A percentile compares a stretch with the other conserved stretches of the same genome.
phyloP scores from a whole-genome alignment of 2,329 filamentous ascomycete genomes.

The Fusarium nematophilum region DNA sequence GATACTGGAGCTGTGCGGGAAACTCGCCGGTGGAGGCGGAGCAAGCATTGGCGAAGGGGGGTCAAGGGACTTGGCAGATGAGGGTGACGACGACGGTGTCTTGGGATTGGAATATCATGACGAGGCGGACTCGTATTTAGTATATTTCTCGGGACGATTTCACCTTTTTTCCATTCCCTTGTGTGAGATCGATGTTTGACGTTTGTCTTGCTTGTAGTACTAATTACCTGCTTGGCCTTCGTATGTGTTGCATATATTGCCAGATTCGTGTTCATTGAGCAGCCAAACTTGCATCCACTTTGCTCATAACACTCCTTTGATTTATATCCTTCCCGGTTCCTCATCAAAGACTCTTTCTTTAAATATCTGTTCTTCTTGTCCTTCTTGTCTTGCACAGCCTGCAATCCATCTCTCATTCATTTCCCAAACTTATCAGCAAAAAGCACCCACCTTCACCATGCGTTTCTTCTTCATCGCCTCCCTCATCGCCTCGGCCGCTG shows the following conservation, averaged over 20 bases:
- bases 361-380: background rate
- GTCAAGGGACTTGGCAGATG: constrained; percentile 11
- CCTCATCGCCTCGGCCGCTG: constrained; percentile 23
- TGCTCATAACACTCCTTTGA: background rate
- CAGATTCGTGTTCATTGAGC: too few species aligned
- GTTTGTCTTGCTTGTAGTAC: background rate
- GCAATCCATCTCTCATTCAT: background rate
- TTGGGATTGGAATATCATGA: too few species aligned
- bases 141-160: background rate
- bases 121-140: background rate
- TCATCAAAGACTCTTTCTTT: background rate
- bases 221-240: too few species aligned
- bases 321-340: background rate
- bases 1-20: too few species aligned
- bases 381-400: constrained; percentile 3
- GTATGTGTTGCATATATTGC: too few species aligned
- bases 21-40: constrained; percentile 3
- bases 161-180: background rate
- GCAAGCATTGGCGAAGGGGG: constrained; percentile 12
- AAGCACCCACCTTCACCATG: constrained; percentile 6
- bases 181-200: background rate
- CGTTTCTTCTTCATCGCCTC: constrained; percentile 17
- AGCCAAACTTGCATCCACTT: background rate
- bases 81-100: constrained; percentile 4
- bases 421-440: too few species aligned